phyloP scores from a whole-genome alignment of 1,284 basidiomycete genomes.

The Trichosporon ovoides region DNA sequence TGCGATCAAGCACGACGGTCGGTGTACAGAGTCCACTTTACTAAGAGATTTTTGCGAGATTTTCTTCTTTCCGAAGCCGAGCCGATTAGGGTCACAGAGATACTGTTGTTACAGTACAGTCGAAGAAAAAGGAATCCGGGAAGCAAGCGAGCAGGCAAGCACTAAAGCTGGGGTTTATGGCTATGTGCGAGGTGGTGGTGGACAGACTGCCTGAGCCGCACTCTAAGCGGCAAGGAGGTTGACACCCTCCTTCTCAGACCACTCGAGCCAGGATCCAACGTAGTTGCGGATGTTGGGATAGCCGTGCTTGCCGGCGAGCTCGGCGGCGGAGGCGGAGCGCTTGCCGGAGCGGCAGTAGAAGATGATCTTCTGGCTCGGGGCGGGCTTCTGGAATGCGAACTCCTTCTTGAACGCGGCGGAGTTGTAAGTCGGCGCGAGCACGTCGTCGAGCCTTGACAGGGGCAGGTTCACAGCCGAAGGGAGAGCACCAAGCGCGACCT shows the following conservation, averaged over 20 bases:
- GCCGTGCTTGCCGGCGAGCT: conserved; percentile 77
- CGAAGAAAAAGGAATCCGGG: not conserved
- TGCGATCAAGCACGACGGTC: too few relatives aligned
- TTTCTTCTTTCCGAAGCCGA: too few relatives aligned
- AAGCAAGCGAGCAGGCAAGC: too few relatives aligned
- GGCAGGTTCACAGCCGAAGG: conserved; percentile 93
- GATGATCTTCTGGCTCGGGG: conserved; percentile 67
- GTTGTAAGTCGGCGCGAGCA: conserved; percentile 57
- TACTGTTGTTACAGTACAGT: not conserved
- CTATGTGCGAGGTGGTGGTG: too few relatives aligned
- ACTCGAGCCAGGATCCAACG: conserved; percentile 90
- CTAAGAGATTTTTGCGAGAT: too few relatives aligned
- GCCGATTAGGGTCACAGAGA: not conserved
- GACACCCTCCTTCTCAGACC: conserved; percentile 54
- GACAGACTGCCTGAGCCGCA: not conserved
- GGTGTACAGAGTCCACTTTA: too few relatives aligned
- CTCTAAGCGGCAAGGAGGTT: not conserved
- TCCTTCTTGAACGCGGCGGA: conserved; percentile 61
- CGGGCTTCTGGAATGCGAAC: conserved; percentile 81
- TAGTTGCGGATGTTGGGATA: conserved; percentile 84
- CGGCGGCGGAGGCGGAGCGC: conserved; percentile 74
- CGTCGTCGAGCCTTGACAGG: conserved; percentile 67
- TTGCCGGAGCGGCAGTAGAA: conserved; percentile 94
- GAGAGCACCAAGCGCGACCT: conserved; percentile 89
- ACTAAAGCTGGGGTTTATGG: too few relatives aligned